Percentiles rank a stretch among this genome's conserved stretches.
phyloP scores from a whole-genome alignment of 148 eudicot species.

The Chenopodium album region DNA sequence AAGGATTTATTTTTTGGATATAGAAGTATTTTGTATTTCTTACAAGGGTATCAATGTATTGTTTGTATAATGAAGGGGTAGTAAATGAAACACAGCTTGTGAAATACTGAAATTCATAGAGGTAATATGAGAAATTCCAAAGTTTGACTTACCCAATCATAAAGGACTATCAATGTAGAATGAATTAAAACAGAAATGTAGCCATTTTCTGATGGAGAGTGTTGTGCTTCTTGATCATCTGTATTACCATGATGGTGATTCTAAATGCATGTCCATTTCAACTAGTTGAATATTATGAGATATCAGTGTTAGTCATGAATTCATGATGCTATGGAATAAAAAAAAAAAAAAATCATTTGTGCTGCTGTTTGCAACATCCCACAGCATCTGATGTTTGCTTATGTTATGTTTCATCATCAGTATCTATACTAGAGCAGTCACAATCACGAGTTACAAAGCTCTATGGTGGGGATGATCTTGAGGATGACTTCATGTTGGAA shows the following conservation, averaged over 20 bases:
- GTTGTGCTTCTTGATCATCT: background rate
- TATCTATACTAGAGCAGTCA: constrained; percentile 34
- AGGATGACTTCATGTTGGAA: constrained; percentile 68
- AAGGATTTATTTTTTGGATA: no score
- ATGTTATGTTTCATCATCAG: constrained; percentile 12
- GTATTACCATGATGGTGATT: background rate
- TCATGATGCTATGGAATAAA: background rate
- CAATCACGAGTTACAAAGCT: constrained; percentile 67
- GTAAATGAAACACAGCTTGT: no score
- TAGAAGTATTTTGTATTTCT: no score
- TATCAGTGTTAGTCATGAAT: background rate
- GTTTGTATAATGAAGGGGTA: no score
- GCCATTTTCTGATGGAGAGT: no score
- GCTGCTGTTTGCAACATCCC: background rate
- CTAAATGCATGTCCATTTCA: background rate
- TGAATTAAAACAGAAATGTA: background rate
- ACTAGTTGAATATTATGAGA: background rate
- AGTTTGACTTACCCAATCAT: background rate
- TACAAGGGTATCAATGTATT: no score
- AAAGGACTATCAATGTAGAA: background rate
- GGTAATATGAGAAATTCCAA: background rate
- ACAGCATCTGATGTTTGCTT: background rate
- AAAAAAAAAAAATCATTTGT: background rate
- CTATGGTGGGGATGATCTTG: constrained; percentile 91
- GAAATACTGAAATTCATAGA: background rate